phyloP scores from a whole-genome alignment of 305 asterid genomes.

The Nicotiana rustica region DNA sequence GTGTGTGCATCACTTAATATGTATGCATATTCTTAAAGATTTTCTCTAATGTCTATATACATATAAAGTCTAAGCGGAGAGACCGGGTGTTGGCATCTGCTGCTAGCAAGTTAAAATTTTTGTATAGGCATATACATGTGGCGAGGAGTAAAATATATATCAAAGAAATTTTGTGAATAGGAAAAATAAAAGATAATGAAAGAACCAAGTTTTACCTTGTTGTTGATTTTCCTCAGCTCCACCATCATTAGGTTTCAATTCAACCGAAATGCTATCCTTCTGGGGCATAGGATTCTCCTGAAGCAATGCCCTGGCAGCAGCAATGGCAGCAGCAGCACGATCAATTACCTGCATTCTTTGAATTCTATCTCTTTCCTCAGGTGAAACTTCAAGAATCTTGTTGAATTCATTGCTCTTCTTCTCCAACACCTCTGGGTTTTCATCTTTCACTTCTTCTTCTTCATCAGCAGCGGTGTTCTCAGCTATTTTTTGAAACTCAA shows the following conservation, averaged over 20 bases:
- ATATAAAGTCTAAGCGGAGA: not conserved
- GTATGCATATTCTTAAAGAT: not conserved
- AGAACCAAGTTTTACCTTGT: slow-evolving; percentile 48
- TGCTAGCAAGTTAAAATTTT: too few species aligned
- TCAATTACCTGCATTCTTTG: slow-evolving; percentile 93
- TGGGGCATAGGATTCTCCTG: slow-evolving; percentile 53
- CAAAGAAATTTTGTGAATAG: not conserved
- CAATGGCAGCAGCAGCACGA: slow-evolving; percentile 95
- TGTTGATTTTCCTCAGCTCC: slow-evolving; percentile 40
- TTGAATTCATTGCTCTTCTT: slow-evolving; percentile 67
- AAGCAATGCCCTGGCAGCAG: slow-evolving; percentile 84
- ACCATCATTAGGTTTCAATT: slow-evolving; percentile 2
- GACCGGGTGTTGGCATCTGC: too few species aligned
- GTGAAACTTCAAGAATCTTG: slow-evolving; percentile 71
- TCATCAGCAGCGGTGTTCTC: slow-evolving; percentile 42
- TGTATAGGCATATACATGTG: not conserved
- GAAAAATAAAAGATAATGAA: not conserved
- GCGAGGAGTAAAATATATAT: not conserved
- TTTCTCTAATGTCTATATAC: not conserved
- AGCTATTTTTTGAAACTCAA: slow-evolving; percentile 67
- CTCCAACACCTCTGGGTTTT: slow-evolving; percentile 56
- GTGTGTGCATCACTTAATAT: not conserved
- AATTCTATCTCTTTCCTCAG: slow-evolving; percentile 78
- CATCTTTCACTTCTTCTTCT: slow-evolving; percentile 35
- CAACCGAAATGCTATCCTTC: slow-evolving; percentile 42